phyloP scores from a whole-genome alignment of 345 rosid genomes.

The Aquilaria malaccensis region DNA sequence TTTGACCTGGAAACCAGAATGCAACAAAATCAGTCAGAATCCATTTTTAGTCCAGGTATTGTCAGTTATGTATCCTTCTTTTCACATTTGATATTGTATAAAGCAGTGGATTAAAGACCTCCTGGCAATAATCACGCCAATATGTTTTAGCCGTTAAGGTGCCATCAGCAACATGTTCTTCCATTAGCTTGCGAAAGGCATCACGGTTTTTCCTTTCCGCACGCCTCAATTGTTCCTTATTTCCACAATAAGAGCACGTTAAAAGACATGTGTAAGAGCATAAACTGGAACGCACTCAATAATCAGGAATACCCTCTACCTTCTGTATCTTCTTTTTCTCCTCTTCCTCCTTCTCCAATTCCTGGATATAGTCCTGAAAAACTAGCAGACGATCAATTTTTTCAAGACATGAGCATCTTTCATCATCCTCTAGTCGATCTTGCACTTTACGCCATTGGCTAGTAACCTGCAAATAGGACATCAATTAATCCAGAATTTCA shows the following conservation, averaged over 20 bases:
- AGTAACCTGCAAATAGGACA: slow-evolving; percentile 47
- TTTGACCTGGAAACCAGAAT: slow-evolving; percentile 43
- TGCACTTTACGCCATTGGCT: slow-evolving; percentile 93
- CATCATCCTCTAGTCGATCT: slow-evolving; percentile 90
- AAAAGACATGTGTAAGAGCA: slow-evolving; percentile 5
- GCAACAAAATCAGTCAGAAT: slow-evolving; percentile 9
- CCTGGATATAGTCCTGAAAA: slow-evolving; percentile 86
- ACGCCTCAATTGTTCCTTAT: slow-evolving; percentile 81
- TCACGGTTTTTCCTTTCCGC: slow-evolving; percentile 94
- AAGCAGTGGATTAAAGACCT: slow-evolving; percentile 36
- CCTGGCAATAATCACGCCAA: slow-evolving; percentile 82
- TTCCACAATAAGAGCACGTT: slow-evolving; percentile 13
- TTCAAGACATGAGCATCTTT: slow-evolving; percentile 78
- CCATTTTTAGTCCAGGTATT: not conserved
- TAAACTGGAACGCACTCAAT: slow-evolving; percentile 3
- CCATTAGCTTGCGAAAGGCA: slow-evolving; percentile 68
- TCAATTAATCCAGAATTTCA: slow-evolving; percentile 13
- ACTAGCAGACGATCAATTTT: slow-evolving; percentile 81
- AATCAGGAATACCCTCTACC: slow-evolving; percentile 35
- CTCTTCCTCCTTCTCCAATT: slow-evolving; percentile 87
- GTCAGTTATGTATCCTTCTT: not conserved
- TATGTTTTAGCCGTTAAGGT: slow-evolving; percentile 75
- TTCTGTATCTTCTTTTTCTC: slow-evolving; percentile 81
- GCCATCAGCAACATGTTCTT: slow-evolving; percentile 69
- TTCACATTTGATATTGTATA: slow-evolving; percentile 5